Base-by-base conservation (phyloP, 2,329 filamentous ascomycete genomes). In the Huntiella savannae region DNA sequence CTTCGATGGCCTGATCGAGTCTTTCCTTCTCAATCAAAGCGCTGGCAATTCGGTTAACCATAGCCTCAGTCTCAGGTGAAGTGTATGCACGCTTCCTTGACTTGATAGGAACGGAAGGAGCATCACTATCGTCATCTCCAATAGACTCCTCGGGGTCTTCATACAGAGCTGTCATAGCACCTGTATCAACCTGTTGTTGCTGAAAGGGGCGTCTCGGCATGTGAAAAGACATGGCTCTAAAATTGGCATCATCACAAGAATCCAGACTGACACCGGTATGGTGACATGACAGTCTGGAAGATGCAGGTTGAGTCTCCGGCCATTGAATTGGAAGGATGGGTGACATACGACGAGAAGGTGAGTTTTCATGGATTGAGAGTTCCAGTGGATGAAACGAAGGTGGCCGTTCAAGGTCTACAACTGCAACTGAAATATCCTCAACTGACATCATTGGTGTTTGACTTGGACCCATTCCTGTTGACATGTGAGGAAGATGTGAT, bases 21-120 rank as follows among this genome's bases (percentile, higher is more conserved):
- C 61, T 62, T 47, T 79, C 75, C 51, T 73, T 63, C 55, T 79
- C 74, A 46, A 71, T 59, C 61, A 76, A 68, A 42, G 70, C 71
- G 49, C 61, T 65, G 28, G 71, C 73, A 39, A 76, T 70, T 37
- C 70, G 63, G 52, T 71, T 67, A 43, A 71, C 68, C 46, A 75
- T 68, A 11, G 56, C 56, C 22, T 74, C 68, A 50, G 71, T 63
- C 48, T 63, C 64, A 4, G 68, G 62, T 3, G 68, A 61, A 7
- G 64, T 65, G 48, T 64, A 56, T 5, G 66, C 63, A 36, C 69
- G 63, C 19, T 62, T 56, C 17, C 64, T 62, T 3, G 65, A 64
- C 39, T 65, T 68, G 11, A 59, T 60, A 10, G 69, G 69, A 32
- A 69, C 65, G 43, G 52, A 45, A 2, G 60, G 58, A 8, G 56